A percentile compares a stretch with the other conserved stretches of the same genome.
These are phyloP conservation scores for Botrytis aclada DNA, from an alignment of 2,329 filamentous ascomycete genomes.

Conservation along the genomic window DNA sequence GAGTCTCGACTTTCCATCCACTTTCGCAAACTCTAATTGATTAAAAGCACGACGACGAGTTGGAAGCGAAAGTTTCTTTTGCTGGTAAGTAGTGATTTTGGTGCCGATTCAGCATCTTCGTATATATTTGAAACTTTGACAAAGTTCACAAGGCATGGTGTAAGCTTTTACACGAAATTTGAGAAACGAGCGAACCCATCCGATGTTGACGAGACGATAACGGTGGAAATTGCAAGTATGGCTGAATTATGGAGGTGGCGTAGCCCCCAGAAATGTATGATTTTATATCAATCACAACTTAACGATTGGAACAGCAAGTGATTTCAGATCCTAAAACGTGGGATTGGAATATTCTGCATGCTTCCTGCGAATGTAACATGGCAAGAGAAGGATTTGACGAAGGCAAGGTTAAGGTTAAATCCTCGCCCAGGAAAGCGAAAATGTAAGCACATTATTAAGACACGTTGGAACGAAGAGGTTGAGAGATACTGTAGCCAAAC, in stretches of 20 bases:
- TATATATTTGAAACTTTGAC: background rate
- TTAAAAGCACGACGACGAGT: background rate
- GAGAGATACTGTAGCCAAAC: background rate
- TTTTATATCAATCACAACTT: background rate
- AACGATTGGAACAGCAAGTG: background rate
- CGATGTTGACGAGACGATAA: background rate
- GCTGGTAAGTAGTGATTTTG: too few species aligned
- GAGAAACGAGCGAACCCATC: background rate
- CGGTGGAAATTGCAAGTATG: background rate
- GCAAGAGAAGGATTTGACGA: background rate
- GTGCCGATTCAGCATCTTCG: background rate
- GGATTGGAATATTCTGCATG: background rate
- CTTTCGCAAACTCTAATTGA: conserved; percentile 5
- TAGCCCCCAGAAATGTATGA: background rate
- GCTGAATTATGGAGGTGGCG: background rate
- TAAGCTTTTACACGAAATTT: background rate
- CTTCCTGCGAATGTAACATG: conserved; percentile 1
- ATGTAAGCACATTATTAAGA: background rate
- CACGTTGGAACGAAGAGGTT: background rate
- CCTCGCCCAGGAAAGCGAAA: background rate
- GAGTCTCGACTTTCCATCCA: background rate
- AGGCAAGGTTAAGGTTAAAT: background rate
- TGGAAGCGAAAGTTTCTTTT: background rate
- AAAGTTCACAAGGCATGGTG: too few species aligned
- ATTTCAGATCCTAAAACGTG: background rate